Evolutionary conservation across 345 rosid genomes (phyloP).

Genomic region (Zanthoxylum bungeanum): DNA sequence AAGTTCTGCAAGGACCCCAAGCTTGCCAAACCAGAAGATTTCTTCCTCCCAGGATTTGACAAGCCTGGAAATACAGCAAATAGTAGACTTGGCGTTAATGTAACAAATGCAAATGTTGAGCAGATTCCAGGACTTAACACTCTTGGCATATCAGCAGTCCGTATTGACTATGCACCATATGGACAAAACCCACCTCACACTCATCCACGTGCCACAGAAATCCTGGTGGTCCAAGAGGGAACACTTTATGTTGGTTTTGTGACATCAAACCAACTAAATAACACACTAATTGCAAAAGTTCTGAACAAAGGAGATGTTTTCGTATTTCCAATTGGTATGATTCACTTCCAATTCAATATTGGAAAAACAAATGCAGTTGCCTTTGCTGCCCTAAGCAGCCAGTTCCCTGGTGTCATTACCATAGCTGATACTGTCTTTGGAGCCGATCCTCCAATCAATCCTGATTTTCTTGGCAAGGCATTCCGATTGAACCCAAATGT

Average conservation of each 20-base stretch:
- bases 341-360: constrained; percentile 28
- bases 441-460: constrained; percentile 15
- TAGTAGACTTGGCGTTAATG: constrained; percentile 16
- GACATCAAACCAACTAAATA: constrained; percentile 13
- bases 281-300: constrained; percentile 15
- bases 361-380: constrained; percentile 13
- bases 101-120: constrained; percentile 10
- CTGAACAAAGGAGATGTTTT: constrained; percentile 24
- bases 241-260: constrained; percentile 28
- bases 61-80: constrained; percentile 17
- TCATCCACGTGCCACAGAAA: constrained; percentile 28
- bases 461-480: constrained; percentile 22
- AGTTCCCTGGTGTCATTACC: constrained; percentile 25
- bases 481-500: constrained; percentile 13
- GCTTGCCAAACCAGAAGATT: constrained; percentile 15
- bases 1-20: constrained; percentile 18
- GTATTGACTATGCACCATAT: constrained; percentile 28
- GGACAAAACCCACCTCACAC: constrained; percentile 35
- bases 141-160: constrained; percentile 18
- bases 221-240: constrained; percentile 22
- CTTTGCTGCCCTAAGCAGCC: constrained; percentile 18
- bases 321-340: constrained; percentile 23
- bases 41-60: constrained; percentile 24
- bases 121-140: constrained; percentile 29
- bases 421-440: constrained; percentile 17